These are phyloP conservation scores for Cystobasidium onofrii DNA, from an alignment of 768 basidiomycete genomes.

Conservation along the genomic window DNA sequence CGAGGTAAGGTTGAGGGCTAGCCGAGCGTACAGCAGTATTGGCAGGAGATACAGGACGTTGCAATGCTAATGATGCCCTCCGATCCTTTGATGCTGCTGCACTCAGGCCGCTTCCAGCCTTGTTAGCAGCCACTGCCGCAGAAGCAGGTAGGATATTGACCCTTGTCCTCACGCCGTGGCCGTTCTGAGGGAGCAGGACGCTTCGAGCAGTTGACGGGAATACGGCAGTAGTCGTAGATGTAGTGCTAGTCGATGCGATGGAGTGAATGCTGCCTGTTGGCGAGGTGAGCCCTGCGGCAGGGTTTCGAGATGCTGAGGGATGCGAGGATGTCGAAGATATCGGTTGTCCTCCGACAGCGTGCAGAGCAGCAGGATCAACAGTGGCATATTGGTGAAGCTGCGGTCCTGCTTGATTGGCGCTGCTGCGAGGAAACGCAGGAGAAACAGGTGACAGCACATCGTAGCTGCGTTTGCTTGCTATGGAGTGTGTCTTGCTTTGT, in stretches of 20 bases:
- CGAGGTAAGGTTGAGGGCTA: not conserved
- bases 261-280: not conserved
- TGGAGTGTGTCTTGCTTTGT: not conserved
- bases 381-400: not conserved
- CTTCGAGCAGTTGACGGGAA: not conserved
- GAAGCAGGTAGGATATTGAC: slow-evolving; percentile 21
- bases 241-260: not conserved
- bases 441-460: not conserved
- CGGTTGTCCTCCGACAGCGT: not conserved
- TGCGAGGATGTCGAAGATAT: not conserved
- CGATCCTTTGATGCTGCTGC: not conserved
- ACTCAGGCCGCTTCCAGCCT: not conserved
- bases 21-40: not conserved
- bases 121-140: not conserved
- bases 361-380: not conserved
- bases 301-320: not conserved
- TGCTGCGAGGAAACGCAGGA: too few species aligned
- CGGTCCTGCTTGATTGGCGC: not conserved
- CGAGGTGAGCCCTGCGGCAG: not conserved
- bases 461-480: not conserved
- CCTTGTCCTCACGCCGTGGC: slow-evolving; percentile 21
- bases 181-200: slow-evolving; percentile 17
- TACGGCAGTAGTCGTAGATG: not conserved
- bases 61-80: not conserved
- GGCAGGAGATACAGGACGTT: not conserved